Percentiles rank a stretch among this genome's conserved stretches.
Evolutionary conservation across 371 early-diverging fungal genomes (phyloP).

Genomic region (Capniomyces stellatus): DNA sequence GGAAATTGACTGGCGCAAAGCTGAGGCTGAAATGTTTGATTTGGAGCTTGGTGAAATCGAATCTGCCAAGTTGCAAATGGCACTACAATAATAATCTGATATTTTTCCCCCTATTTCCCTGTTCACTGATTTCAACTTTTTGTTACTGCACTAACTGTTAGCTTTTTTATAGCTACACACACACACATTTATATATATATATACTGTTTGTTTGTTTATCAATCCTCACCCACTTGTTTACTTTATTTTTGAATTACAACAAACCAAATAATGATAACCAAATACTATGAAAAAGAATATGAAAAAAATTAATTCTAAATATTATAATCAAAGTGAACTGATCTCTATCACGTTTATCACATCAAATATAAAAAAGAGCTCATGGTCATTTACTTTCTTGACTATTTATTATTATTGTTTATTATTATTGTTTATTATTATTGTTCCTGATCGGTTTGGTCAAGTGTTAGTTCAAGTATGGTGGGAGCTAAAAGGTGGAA

Average conservation of each 20-base stretch:
- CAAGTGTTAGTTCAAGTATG: constrained; percentile 6
- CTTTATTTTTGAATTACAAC: neutral
- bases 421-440: constrained; percentile 5
- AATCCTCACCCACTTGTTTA: neutral
- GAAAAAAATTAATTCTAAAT: constrained; percentile 20
- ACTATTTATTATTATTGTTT: too few species aligned
- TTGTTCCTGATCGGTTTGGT: constrained; percentile 21
- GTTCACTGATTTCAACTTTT: too few species aligned
- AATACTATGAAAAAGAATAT: constrained; percentile 10
- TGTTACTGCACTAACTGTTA: too few species aligned
- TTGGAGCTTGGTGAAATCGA: neutral
- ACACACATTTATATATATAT: neutral
- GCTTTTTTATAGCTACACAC: too few species aligned
- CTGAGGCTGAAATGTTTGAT: constrained; percentile 3
- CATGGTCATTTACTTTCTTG: too few species aligned
- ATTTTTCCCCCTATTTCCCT: neutral
- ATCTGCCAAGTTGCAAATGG: constrained; percentile 1
- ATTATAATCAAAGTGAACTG: constrained; percentile 13
- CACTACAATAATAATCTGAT: neutral
- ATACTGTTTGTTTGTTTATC: neutral
- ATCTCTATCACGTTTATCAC: neutral
- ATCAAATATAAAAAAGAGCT: too few species aligned
- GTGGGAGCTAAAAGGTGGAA: constrained; percentile 2
- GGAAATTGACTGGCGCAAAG: constrained; percentile 5
- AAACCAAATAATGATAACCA: constrained; percentile 6